These are phyloP conservation scores for Tulasnella sp. DNA, from an alignment of 768 basidiomycete genomes.

Conservation along the genomic window DNA sequence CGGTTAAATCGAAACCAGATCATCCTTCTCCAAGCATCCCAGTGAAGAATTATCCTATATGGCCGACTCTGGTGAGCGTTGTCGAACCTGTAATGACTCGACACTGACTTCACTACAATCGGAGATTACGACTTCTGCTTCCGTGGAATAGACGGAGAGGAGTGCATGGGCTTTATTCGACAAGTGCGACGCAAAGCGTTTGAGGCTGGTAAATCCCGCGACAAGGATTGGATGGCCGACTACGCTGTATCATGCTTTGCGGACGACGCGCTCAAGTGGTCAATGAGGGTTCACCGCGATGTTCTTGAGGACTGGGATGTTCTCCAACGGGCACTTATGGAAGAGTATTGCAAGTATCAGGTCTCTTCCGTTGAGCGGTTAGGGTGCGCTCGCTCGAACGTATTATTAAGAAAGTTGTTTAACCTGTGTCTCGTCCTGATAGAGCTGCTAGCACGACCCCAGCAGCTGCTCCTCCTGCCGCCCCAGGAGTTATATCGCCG, in stretches of 20 bases:
- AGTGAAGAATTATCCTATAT: background rate
- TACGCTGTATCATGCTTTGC: background rate
- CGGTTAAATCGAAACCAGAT: background rate
- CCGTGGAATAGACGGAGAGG: slow-evolving; percentile 3
- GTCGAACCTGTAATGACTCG: background rate
- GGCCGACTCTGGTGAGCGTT: background rate
- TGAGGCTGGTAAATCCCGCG: background rate
- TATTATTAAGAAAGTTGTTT: background rate
- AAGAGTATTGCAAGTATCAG: background rate
- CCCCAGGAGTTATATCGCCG: background rate
- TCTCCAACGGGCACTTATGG: background rate
- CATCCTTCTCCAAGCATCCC: background rate
- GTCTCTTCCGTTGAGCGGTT: background rate
- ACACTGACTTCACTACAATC: background rate
- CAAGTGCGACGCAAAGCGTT: background rate
- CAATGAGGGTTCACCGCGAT: background rate
- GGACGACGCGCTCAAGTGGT: background rate
- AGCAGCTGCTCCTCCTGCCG: background rate
- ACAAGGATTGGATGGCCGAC: slow-evolving; percentile 16
- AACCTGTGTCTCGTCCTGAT: background rate
- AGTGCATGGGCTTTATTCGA: background rate
- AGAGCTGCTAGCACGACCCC: background rate
- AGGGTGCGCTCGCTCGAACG: background rate
- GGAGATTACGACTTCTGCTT: background rate
- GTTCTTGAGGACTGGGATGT: background rate